Evolutionary conservation across 306 rosid genomes (phyloP).

Genomic region (Cicer bijugum): DNA sequence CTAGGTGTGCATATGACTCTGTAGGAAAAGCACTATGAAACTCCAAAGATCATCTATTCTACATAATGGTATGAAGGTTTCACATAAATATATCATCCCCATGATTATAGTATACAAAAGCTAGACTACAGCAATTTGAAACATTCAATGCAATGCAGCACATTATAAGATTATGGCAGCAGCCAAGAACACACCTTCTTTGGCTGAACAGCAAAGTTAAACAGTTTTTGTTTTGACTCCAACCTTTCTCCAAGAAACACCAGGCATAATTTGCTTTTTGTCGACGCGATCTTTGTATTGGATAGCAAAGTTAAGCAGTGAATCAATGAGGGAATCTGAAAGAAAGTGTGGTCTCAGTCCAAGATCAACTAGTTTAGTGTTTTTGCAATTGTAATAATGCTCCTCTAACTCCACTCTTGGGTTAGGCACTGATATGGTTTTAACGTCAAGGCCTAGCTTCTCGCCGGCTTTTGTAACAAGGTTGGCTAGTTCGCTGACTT

Average conservation of each 20-base stretch:
- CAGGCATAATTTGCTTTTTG: conserved; percentile 91
- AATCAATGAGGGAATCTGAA: conserved; percentile 92
- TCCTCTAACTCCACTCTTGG: conserved; percentile 98
- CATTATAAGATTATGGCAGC: conserved; percentile 12
- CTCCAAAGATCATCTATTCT: conserved; percentile 34
- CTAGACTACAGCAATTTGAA: conserved; percentile 11
- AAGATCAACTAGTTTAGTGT: conserved; percentile 86
- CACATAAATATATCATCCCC: conserved; percentile 24
- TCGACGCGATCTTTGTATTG: conserved; percentile 82
- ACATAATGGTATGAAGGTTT: conserved; percentile 34
- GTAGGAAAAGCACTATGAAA: conserved; percentile 24
- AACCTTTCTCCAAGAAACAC: conserved; percentile 84
- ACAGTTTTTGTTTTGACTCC: conserved; percentile 80
- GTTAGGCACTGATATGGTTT: conserved; percentile 82
- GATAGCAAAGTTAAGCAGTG: conserved; percentile 81
- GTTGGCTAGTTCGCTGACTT: conserved; percentile 81
- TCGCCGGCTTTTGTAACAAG: conserved; percentile 81
- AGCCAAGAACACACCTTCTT: conserved; percentile 33
- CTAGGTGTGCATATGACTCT: conserved; percentile 12
- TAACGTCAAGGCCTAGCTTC: conserved; percentile 80
- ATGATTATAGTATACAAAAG: conserved; percentile 3
- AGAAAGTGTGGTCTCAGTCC: conserved; percentile 89
- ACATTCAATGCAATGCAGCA: conserved; percentile 31
- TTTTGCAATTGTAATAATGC: conserved; percentile 95
- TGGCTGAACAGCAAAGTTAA: conserved; percentile 37